phyloP scores from a whole-genome alignment of 2,329 filamentous ascomycete genomes.

The Ilyonectria mors-panacis region DNA sequence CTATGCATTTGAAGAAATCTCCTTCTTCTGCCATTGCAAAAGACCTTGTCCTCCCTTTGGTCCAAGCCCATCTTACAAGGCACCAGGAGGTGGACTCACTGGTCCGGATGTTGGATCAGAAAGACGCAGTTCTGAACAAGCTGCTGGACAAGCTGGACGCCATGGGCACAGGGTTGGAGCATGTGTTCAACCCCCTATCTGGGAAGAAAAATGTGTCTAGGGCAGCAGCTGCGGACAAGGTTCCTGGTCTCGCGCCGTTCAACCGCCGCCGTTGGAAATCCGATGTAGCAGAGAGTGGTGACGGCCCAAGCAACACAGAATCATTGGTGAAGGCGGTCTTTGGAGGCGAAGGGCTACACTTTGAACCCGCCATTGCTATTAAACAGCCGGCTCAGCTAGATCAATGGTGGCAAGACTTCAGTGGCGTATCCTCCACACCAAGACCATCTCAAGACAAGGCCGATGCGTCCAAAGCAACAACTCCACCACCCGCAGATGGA shows the following conservation, averaged over 20 bases:
- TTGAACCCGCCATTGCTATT: conserved; percentile 48
- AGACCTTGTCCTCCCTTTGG: conserved; percentile 66
- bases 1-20: conserved; percentile 68
- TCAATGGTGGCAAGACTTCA: conserved; percentile 66
- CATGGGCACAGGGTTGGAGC: conserved; percentile 65
- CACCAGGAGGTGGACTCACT: conserved; percentile 61
- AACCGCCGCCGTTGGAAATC: conserved; percentile 57
- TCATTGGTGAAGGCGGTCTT: conserved; percentile 61
- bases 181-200: conserved; percentile 67
- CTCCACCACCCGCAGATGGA: conserved; percentile 35
- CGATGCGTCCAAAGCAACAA: conserved; percentile 23
- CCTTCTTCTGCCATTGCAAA: conserved; percentile 60
- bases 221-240: conserved; percentile 60
- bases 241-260: conserved; percentile 68
- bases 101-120: conserved; percentile 60
- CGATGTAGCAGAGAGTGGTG: conserved; percentile 41
- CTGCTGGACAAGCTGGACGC: conserved; percentile 69
- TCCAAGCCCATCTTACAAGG: conserved; percentile 62
- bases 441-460: conserved; percentile 37
- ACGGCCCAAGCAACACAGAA: conserved; percentile 50
- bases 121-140: conserved; percentile 66
- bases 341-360: conserved; percentile 52
- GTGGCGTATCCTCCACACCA: conserved; percentile 47
- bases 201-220: conserved; percentile 64
- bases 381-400: conserved; percentile 56